Percentiles rank a stretch among this genome's conserved stretches.
phyloP scores from a whole-genome alignment of 768 basidiomycete species.

The Kwoniella mangroviensis region DNA sequence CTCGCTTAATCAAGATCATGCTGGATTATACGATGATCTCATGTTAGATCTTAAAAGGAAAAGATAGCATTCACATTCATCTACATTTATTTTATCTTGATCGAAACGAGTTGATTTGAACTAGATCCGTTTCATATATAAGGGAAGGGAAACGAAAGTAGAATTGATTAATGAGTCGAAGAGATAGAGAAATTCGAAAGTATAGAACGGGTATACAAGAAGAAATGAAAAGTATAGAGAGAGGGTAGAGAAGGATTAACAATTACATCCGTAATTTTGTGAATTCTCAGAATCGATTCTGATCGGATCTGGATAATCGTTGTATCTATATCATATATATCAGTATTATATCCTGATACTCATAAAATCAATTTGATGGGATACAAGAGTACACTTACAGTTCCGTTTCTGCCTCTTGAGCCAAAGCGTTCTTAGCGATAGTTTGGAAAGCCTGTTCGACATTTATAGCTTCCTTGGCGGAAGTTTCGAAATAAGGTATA shows the following conservation, averaged over 20 bases:
- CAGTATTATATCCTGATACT: not conserved
- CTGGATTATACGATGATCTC: too few species aligned
- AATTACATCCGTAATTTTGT: slow-evolving; percentile 90
- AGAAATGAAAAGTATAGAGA: not conserved
- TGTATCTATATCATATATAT: slow-evolving; percentile 67
- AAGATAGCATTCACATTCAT: slow-evolving; percentile 8
- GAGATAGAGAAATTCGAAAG: not conserved
- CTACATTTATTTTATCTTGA: slow-evolving; percentile 7
- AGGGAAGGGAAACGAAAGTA: not conserved
- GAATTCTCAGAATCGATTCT: slow-evolving; percentile 90
- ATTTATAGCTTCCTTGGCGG: slow-evolving; percentile 99
- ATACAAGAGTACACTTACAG: slow-evolving; percentile 64
- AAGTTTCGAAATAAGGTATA: slow-evolving; percentile 99
- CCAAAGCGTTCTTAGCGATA: slow-evolving; percentile 98
- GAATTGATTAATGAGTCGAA: not conserved
- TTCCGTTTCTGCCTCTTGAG: slow-evolving; percentile 95
- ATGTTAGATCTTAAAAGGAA: too few species aligned
- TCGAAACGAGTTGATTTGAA: too few species aligned
- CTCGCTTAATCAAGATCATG: too few species aligned
- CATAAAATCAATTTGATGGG: not conserved
- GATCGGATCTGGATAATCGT: slow-evolving; percentile 98
- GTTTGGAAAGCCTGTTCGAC: slow-evolving; percentile 99
- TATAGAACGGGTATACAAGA: not conserved
- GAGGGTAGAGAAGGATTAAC: slow-evolving; percentile 60
- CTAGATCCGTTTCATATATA: too few species aligned